Evolutionary conservation across 768 basidiomycete species (phyloP), one percentile per base, ranked within the genome.

Genomic region (Lactifluus volemus): DNA sequence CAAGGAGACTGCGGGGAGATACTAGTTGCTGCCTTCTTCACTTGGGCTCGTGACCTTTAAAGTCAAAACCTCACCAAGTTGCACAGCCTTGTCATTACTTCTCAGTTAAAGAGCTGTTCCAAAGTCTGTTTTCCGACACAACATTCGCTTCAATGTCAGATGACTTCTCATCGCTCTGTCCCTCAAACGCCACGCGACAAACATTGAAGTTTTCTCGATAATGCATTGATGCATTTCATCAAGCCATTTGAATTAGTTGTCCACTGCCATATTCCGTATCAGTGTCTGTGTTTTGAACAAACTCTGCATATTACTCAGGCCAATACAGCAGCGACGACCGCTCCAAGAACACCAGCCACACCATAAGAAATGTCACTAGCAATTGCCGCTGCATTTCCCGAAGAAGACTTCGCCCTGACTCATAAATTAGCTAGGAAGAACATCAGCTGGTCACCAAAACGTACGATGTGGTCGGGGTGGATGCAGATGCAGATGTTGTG

Each of bases 311-410:
- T 2, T n/a, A 17, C 38, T 73, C 68, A 80, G 42, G 73, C 69
- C 49, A 79, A 67, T 56, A 79, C 59, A 48, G 73, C 78, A 55
- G 69, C 77, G 36, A 75, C 62, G n/a, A 69, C 71, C 5, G 68
- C 77, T 41, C 25, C 25, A 25, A 25, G 25, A 25, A 25, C 25
- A 25, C 25, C 25, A 1, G 25, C 25, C 25, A 2, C 25, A 25
- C 25, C 25, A 25, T 25, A 25, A 25, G 1, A 60, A n/a, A 55
- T 62, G 51, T 72, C 58, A 15, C 77, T 78, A 54, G 73, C 73
- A 49, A 77, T 70, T 21, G 30, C 21, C 34, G 81, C 81, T 12
- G 74, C 69, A 49, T 73, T 69, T 5, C n/a, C 44, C 17, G 59
- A 53, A 1, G 59, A 8, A 0, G 49, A 10, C 11, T 29, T 29